phyloP scores from a whole-genome alignment of 2,329 filamentous ascomycete species.

The Cordyceps tenuipes region DNA sequence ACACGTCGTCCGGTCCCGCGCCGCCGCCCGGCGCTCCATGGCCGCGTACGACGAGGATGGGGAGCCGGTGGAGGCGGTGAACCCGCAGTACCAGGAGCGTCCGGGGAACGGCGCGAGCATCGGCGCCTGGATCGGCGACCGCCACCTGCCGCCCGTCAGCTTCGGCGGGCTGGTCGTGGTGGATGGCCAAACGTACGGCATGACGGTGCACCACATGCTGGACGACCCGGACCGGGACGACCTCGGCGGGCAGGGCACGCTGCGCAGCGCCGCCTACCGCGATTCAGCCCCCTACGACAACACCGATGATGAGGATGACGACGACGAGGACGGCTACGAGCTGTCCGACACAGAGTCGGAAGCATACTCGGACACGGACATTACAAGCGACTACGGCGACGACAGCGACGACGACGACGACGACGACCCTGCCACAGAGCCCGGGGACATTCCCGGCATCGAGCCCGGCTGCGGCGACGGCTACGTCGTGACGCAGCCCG shows the following conservation, averaged over 20 bases:
- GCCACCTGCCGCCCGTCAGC: constrained; percentile 82
- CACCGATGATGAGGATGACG: constrained; percentile 41
- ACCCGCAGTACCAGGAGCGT: constrained; percentile 68
- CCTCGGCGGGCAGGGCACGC: constrained; percentile 21
- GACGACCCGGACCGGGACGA: constrained; percentile 55
- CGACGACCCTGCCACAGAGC: constrained; percentile 47
- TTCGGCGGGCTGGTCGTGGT: constrained; percentile 83
- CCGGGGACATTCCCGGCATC: constrained; percentile 71
- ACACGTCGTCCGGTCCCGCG: constrained; percentile 54
- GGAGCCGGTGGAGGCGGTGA: constrained; percentile 42
- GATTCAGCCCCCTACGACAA: constrained; percentile 34
- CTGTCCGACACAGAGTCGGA: constrained; percentile 56
- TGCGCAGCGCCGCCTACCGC: constrained; percentile 34
- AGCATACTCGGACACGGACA: constrained; percentile 38
- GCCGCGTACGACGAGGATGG: constrained; percentile 17
- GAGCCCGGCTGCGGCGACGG: constrained; percentile 66
- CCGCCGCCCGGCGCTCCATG: constrained; percentile 27
- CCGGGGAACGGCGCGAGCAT: constrained; percentile 87
- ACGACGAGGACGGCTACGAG: constrained; percentile 46
- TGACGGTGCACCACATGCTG: constrained; percentile 96
- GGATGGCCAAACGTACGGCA: constrained; percentile 77
- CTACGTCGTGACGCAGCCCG: constrained; percentile 82
- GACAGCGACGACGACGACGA: constrained; percentile 37
- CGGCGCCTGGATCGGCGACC: constrained; percentile 76
- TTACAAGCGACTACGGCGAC: constrained; percentile 44